A percentile compares a stretch with the other conserved stretches of the same genome.
Evolutionary conservation across 257 asterid genomes (phyloP).

Genomic region (Cruciata laevipes): DNA sequence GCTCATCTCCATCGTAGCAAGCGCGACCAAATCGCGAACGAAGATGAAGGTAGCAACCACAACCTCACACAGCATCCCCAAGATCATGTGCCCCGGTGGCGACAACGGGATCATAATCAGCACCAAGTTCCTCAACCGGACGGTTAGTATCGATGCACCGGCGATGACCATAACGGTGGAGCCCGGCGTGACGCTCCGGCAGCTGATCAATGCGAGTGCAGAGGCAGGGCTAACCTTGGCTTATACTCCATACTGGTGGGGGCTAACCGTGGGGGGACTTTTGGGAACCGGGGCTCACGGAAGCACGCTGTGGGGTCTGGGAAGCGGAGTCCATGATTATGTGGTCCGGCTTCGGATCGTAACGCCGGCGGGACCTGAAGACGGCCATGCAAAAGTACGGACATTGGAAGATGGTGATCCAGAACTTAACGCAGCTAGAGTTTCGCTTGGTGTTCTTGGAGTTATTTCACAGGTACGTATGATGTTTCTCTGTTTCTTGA

Average conservation of each 20-base stretch:
- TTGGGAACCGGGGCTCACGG: conserved; percentile 72
- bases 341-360: conserved; percentile 41
- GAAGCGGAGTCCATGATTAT: conserved; percentile 54
- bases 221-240: conserved; percentile 40
- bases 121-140: conserved; percentile 36
- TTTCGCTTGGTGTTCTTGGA: conserved; percentile 69
- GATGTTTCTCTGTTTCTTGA: neutral
- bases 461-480: conserved; percentile 50
- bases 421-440: conserved; percentile 48
- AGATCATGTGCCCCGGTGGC: conserved; percentile 19
- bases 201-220: conserved; percentile 39
- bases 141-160: conserved; percentile 15
- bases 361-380: conserved; percentile 30
- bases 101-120: conserved; percentile 35
- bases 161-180: conserved; percentile 49
- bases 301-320: conserved; percentile 60
- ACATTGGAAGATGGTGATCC: conserved; percentile 27
- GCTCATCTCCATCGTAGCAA: conserved; percentile 20
- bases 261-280: conserved; percentile 59
- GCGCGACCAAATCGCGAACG: conserved; percentile 14
- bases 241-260: conserved; percentile 66
- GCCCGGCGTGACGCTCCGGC: conserved; percentile 46
- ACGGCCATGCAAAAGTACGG: conserved; percentile 40
- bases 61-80: conserved; percentile 28
- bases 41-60: conserved; percentile 32